Base-by-base conservation (phyloP, 306 rosid genomes). In the Malus fusca region DNA sequence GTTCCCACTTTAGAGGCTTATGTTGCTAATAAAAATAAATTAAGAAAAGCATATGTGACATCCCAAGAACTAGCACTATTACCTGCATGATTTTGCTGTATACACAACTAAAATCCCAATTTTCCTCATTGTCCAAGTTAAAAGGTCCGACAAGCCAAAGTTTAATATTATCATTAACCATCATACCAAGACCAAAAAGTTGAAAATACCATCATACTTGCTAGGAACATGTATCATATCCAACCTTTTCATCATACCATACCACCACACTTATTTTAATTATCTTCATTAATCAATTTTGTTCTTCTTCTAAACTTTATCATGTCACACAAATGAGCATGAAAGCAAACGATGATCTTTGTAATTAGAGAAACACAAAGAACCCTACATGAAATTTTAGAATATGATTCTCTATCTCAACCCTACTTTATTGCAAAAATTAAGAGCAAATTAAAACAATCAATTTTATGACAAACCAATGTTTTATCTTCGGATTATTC, bases 121-220 rank as follows among this genome's bases (percentile, higher is more conserved):
- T 26, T 53, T 64, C 69, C n/a, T 67, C 33, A 26, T 55, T 82
- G 82, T 14, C 73, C 72, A 68, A 82, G 51, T 69, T 69, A 80
- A 80, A 68, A 68, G 72, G 56, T 69, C 75, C 67, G 48, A 73
- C 67, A 68, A 63, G 76, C 62, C 75, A 25, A 77, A 77, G 81
- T 77, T 77, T 43, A 48, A 78, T 73, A 62, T 63, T 75, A 82
- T 78, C 80, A 78, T 71, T 75, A 79, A 67, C 66, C 77, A 79
- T 83, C 84, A 79, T 72, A 66, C 48, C 72, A 62, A 40, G 73
- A 79, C 59, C 66, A 79, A 66, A 79, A 75, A 61, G 75, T 35
- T 31, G 42, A 59, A 66, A 59, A 53, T 65, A 59, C 71, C 76
- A 79, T 79, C 78, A 79, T 67, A 59, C 62, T 67, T 4, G 58